Evolutionary conservation across 306 rosid genomes (phyloP).

Genomic region (Albizia julibrissin): DNA sequence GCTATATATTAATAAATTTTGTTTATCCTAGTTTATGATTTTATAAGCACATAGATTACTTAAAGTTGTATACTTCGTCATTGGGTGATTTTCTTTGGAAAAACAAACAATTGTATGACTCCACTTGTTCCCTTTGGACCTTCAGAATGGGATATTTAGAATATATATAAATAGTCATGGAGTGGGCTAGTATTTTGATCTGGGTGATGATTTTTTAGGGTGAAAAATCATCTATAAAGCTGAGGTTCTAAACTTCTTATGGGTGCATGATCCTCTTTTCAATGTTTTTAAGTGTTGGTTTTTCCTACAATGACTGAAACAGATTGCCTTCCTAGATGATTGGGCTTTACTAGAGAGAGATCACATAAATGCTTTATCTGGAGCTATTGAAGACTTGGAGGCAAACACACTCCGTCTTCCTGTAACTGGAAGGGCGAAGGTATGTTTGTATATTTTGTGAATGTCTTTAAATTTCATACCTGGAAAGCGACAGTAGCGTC

Average conservation of each 20-base stretch:
- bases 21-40: slow-evolving; percentile 18
- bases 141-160: not conserved
- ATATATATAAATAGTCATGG: not conserved
- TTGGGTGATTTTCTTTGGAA: not conserved
- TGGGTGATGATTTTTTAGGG: slow-evolving; percentile 1
- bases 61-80: not conserved
- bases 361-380: slow-evolving; percentile 75
- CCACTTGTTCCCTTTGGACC: slow-evolving; percentile 1
- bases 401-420: slow-evolving; percentile 96
- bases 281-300: slow-evolving; percentile 23
- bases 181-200: slow-evolving; percentile 4
- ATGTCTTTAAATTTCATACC: slow-evolving; percentile 12
- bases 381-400: slow-evolving; percentile 89
- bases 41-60: not conserved
- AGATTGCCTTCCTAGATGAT: slow-evolving; percentile 79
- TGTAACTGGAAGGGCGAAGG: slow-evolving; percentile 84
- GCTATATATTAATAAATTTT: slow-evolving; percentile 19
- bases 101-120: not conserved
- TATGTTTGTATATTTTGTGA: slow-evolving; percentile 31
- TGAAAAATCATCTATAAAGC: slow-evolving; percentile 2
- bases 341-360: slow-evolving; percentile 84
- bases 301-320: slow-evolving; percentile 43
- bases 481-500: slow-evolving; percentile 6
- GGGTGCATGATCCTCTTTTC: slow-evolving; percentile 2
- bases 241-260: slow-evolving; percentile 23